Conservation (phyloP, 1,284 basidiomycete species). For the Cryptococcus deneoformans region DNA sequence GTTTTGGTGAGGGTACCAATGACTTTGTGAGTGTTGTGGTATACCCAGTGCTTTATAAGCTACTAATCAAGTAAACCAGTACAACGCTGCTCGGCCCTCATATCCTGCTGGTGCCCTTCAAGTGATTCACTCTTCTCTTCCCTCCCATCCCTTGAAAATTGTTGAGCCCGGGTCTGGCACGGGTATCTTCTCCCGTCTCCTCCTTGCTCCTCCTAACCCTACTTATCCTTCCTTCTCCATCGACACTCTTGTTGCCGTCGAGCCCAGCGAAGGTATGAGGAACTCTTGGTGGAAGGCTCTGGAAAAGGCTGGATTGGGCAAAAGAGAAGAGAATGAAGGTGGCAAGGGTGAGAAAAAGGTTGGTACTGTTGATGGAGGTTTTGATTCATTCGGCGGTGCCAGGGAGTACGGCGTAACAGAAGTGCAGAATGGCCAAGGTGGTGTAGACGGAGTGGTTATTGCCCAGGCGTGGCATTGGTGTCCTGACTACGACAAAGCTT, state of each 20-base stretch:
- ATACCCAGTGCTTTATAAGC: neutral
- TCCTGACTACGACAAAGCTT: slow-evolving; percentile 40
- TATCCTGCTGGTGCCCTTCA: slow-evolving; percentile 46
- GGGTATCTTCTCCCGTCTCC: slow-evolving; percentile 50
- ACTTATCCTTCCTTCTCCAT: slow-evolving; percentile 39
- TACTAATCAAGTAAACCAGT: slow-evolving; percentile 23
- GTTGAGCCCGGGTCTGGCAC: slow-evolving; percentile 49
- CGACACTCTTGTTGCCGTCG: slow-evolving; percentile 41
- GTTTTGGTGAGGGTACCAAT: slow-evolving; percentile 48
- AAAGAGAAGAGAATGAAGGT: slow-evolving; percentile 1
- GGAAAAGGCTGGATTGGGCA: slow-evolving; percentile 6
- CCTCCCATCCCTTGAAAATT: slow-evolving; percentile 17
- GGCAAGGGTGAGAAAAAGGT: slow-evolving; percentile 1
- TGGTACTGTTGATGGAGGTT: slow-evolving; percentile 43
- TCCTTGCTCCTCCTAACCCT: slow-evolving; percentile 39
- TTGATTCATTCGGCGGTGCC: slow-evolving; percentile 41
- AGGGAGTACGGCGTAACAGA: slow-evolving; percentile 17
- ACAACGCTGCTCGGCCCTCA: slow-evolving; percentile 49
- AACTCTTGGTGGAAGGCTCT: slow-evolving; percentile 32
- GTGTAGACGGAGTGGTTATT: slow-evolving; percentile 46
- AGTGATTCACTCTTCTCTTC: slow-evolving; percentile 31
- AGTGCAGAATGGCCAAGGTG: slow-evolving; percentile 7
- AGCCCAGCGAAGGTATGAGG: slow-evolving; percentile 52
- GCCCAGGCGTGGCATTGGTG: slow-evolving; percentile 51
- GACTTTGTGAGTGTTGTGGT: slow-evolving; percentile 33